These are phyloP conservation scores for Exophiala lecanii-corni DNA, from an alignment of 2,329 filamentous ascomycete species.

Conservation along the genomic window DNA sequence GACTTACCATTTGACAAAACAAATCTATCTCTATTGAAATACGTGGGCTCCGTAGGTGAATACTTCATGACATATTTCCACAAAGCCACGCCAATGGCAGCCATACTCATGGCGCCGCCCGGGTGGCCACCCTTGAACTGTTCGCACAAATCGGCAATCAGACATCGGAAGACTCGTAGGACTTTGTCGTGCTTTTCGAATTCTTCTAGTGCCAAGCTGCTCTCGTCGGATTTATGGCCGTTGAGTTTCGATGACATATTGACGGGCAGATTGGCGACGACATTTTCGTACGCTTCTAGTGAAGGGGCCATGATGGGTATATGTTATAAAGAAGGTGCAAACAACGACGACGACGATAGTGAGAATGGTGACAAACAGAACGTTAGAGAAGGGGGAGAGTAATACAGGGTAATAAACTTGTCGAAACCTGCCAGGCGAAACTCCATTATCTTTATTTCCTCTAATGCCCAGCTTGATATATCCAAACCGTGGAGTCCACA, in stretches of 20 bases:
- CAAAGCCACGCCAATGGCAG: conserved; percentile 55
- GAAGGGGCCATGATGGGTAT: not conserved
- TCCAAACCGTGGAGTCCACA: not conserved
- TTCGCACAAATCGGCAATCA: conserved; percentile 4
- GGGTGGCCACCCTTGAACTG: conserved; percentile 4
- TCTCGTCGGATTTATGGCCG: not conserved
- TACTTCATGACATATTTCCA: conserved; percentile 61
- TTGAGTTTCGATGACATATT: not conserved
- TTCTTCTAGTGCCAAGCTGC: not conserved
- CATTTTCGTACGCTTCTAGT: not conserved
- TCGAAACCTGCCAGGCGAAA: not conserved
- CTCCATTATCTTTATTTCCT: not conserved
- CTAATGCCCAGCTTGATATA: conserved; percentile 1
- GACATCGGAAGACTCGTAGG: not conserved
- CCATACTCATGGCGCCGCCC: conserved; percentile 25
- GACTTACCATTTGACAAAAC: conserved; percentile 52
- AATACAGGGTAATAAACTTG: not conserved
- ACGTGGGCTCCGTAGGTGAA: conserved; percentile 49
- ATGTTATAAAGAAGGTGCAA: not conserved
- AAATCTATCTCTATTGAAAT: conserved; percentile 60
- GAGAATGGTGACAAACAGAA: no score
- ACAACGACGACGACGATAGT: not conserved
- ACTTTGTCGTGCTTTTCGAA: not conserved
- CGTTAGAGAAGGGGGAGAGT: not conserved
- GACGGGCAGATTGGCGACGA: not conserved